phyloP scores from a whole-genome alignment of 306 rosid genomes.

The Ochetophila trinervis region DNA sequence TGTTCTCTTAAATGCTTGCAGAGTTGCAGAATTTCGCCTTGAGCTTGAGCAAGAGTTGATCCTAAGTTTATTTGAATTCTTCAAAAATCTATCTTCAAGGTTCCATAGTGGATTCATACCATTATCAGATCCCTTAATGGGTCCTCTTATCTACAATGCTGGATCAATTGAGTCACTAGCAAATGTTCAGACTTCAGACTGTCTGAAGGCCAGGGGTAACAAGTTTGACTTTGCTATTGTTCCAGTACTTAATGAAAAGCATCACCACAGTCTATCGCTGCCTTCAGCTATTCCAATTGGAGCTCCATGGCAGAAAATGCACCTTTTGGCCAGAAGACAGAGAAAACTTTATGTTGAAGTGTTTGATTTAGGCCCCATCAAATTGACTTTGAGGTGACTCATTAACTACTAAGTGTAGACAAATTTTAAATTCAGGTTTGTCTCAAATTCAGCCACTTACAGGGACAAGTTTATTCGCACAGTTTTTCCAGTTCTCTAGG shows the following conservation, averaged over 20 bases:
- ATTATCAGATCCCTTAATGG: slow-evolving; percentile 40
- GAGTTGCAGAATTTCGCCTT: slow-evolving; percentile 79
- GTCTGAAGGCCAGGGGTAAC: slow-evolving; percentile 35
- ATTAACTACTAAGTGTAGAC: slow-evolving; percentile 3
- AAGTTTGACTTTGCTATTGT: slow-evolving; percentile 30
- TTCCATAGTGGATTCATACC: slow-evolving; percentile 42
- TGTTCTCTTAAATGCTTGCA: slow-evolving; percentile 47
- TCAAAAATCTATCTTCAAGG: slow-evolving; percentile 57
- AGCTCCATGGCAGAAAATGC: slow-evolving; percentile 96
- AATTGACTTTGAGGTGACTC: slow-evolving; percentile 73
- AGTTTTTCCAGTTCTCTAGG: slow-evolving; percentile 97
- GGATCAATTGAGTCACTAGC: slow-evolving; percentile 37
- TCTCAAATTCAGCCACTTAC: slow-evolving; percentile 21
- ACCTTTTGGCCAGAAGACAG: slow-evolving; percentile 81
- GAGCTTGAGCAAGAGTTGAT: slow-evolving; percentile 94
- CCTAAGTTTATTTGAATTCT: slow-evolving; percentile 76
- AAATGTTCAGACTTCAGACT: slow-evolving; percentile 32
- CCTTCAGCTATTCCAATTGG: slow-evolving; percentile 86
- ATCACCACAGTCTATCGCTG: slow-evolving; percentile 34
- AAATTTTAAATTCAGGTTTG: slow-evolving; percentile 3
- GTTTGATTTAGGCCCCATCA: slow-evolving; percentile 82
- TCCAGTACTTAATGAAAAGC: slow-evolving; percentile 36
- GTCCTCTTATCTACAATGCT: slow-evolving; percentile 24
- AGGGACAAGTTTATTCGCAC: slow-evolving; percentile 32
- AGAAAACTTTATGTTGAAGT: slow-evolving; percentile 80